Evolutionary conservation across 2,329 filamentous ascomycete genomes (phyloP), one percentile per base, ranked within the genome.

Genomic region (Biscogniauxia marginata): DNA sequence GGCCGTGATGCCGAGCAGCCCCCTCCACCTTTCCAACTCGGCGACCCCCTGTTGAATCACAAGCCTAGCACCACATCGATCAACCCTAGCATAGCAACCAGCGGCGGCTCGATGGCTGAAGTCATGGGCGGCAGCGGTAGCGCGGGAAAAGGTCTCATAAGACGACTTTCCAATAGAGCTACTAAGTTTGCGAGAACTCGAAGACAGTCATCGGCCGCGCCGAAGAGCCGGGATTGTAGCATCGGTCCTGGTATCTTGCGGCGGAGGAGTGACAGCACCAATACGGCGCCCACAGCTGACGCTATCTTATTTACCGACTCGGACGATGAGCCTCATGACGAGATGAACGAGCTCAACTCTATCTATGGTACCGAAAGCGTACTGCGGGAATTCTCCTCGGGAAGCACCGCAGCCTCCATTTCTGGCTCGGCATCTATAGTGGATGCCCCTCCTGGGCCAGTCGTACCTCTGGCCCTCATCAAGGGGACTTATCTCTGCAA

Each of bases 211-310:
- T 92, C 90, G 2, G 87, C 87, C 1, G 84, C 89, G 46, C 84
- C 89, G 19, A 85, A 87, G 58, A 91, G 88, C 70, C 86, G 93
- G 45, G 92, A 97, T 69, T 87, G 90, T 59, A 97, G 93, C 70
- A 88, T 92, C 22, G 95, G 95, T 0, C 95, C 95, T 1, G 89
- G 92, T 54, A 89, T 96, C 52, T 85, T 96, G 73, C 86, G 93
- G 60, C 84, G 91, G 56, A 86, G 93, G 63, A 97, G 93, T 72
- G 92, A 96, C 72, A 96, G 93, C 77, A 95, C 90, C 73, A 90
- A 85, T 62, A 88, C 88, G 6, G 79, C 81, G 7, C 83, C 85
- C 8, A 75, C 81, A 34, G 80, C 80, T 55, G 77, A 72, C 24
- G 66, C 66, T 25, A 72, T 75, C 59, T 65, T 77, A 44, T 71